Evolutionary conservation across 2,329 filamentous ascomycete genomes (phyloP).

Genomic region (Ceratocystis alfenasii): DNA sequence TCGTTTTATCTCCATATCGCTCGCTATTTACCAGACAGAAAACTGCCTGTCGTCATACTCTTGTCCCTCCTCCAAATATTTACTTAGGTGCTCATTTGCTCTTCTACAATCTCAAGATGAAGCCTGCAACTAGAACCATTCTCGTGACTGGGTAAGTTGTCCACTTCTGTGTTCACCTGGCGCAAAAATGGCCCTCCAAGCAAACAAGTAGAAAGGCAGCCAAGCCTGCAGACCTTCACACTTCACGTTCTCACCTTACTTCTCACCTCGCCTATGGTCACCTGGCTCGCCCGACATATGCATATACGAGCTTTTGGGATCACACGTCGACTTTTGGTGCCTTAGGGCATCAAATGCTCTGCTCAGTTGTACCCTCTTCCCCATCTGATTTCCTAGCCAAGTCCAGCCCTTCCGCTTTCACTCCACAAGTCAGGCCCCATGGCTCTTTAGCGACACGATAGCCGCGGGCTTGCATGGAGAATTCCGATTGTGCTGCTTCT

Average conservation of each 20-base stretch:
- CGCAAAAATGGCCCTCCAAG: neutral
- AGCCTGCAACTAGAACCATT: constrained; percentile 75
- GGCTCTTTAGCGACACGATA: constrained; percentile 14
- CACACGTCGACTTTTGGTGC: neutral
- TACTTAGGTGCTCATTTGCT: neutral
- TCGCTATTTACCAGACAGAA: neutral
- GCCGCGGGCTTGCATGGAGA: constrained; percentile 3
- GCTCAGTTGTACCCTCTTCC: neutral
- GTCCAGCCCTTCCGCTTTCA: neutral
- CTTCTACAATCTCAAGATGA: constrained; percentile 25
- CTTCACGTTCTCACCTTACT: neutral
- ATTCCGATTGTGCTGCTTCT: neutral
- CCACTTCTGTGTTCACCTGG: constrained; percentile 2
- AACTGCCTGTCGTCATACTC: neutral
- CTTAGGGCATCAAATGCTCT: neutral
- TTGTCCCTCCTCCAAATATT: neutral
- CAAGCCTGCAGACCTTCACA: neutral
- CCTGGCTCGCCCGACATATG: neutral
- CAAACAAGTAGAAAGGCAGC: neutral
- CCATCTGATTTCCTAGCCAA: neutral
- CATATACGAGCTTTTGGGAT: constrained; percentile 5
- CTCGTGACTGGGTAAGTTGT: constrained; percentile 74
- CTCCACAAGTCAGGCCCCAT: neutral
- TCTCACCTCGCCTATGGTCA: neutral
- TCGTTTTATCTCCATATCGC: constrained; percentile 20